Base-by-base conservation (phyloP, 352 stramenopile genomes). In the Phytophthora meadii region DNA sequence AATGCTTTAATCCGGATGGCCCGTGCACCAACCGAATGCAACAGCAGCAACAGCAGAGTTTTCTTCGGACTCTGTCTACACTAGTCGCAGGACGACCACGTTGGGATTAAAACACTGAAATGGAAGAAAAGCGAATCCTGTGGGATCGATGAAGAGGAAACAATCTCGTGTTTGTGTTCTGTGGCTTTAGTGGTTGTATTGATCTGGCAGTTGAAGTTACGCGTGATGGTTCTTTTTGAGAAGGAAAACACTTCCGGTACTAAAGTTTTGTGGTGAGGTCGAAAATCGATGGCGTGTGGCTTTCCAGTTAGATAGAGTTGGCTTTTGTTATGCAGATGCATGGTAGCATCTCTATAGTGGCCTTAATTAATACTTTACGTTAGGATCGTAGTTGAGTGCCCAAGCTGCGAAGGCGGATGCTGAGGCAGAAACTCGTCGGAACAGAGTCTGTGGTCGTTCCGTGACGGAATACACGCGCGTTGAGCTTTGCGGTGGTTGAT, bases 311-410 rank as follows among this genome's bases (percentile, higher is more conserved):
- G 19, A 22, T 22, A 22, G 19, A 22, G 27, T 30, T 30, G 7
- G 5, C 27, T 30, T 30, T 30, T 30, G 27, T 30, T 30, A 30
- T 30, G 3, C 27, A 1, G 27, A 30, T 30, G 27, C 27, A 30
- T 30, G 5, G 27, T 8, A 34, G 30, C 30, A 36, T 8, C 30
- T 36, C 30, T 36, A 36, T 14, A 36, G 3, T 9, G 30, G 30
- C 7, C 30, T 36, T 36, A 34, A 32, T n/a, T 75, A 75, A 32
- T 75, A 75, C 5, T 59, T 61, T 12, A 59, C 62, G 19, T 76
- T 76, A 1, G 50, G 68, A 42, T 79, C 70, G 40, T 76, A 79
- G 30, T 75, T 68, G 32, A 79, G 64, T 5, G 64, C 65, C 72
- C 72, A 81, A 5, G 54, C 61, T 4, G 72, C 57, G 11, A 81